Conservation (phyloP, 108 stramenopile species). For the Aurantiochytrium sp. region DNA sequence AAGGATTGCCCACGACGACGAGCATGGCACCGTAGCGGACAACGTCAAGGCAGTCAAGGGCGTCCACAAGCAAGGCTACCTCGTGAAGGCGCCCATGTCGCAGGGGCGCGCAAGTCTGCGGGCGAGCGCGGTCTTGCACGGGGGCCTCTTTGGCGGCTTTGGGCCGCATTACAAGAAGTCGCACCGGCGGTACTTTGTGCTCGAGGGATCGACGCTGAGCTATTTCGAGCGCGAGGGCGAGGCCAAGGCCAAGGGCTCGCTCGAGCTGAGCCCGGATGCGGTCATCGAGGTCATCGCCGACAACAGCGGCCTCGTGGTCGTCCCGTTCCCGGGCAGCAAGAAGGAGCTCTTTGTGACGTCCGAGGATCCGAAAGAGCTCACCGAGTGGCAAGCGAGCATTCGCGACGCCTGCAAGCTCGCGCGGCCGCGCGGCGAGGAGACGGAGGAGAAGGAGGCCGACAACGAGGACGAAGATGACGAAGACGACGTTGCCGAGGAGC, state of each 20-base stretch:
- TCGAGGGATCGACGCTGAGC: not conserved
- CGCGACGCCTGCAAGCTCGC: not conserved
- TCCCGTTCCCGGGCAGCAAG: conserved; percentile 2
- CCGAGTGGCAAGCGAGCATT: not conserved
- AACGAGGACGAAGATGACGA: not conserved
- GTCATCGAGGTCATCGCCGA: not conserved
- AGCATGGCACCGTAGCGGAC: no score
- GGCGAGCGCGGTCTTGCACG: not conserved
- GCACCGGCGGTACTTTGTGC: not conserved
- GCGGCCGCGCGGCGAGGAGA: not conserved
- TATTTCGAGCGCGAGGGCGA: not conserved
- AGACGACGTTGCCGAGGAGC: not conserved
- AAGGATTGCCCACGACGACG: no score
- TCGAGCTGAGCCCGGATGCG: not conserved
- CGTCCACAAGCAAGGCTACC: not conserved
- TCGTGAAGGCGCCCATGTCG: conserved; percentile 9
- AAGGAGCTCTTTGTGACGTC: not conserved
- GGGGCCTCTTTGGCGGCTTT: not conserved
- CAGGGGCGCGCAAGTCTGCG: not conserved
- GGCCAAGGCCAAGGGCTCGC: not conserved
- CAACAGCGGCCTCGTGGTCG: not conserved
- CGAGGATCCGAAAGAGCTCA: not conserved
- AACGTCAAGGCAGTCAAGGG: no score
- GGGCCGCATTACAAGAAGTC: not conserved
- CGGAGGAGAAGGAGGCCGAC: not conserved